Evolutionary conservation across 768 basidiomycete genomes (phyloP), one percentile per base, ranked within the genome.

Genomic region (Harrya chromipes): DNA sequence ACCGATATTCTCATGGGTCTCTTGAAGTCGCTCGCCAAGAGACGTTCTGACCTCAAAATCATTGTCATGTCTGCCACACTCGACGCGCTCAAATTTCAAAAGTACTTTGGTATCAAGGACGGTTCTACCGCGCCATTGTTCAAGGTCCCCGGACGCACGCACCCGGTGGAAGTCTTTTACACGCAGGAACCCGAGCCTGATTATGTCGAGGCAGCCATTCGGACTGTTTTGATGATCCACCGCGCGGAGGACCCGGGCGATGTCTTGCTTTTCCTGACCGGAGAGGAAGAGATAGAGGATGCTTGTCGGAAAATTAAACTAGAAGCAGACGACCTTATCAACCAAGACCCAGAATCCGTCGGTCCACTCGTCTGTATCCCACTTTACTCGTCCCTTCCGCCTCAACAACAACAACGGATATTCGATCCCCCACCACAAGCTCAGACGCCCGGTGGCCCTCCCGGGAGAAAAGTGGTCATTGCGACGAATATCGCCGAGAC

Each of bases 1-100:
- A 98, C 95, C 27, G 97, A 99, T 72, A 94, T 98, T 61, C 84
- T 99, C 29, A 98, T 99, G 94, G 94, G 95, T 53, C 77, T 99
- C 7, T 78, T 98, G 29, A 99, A 98, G 70, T 69, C 76, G 29
- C 79, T 99, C 20, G 87, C 87, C 3, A 84, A 83, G 64, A 81
- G 79, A 55, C 84, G 97, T 29, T 53, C 79, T 1, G 95, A 99
- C 67, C 82, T 99, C 56, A 98, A 97, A 74, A 85, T 98, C 67
- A 94, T 99, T 54, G 73, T 99, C 76, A 99, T 99, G 95, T 93
- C 90, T 34, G 97, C 97, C 14, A 99, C 97, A 1, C 84, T 99
- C 17, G 95, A 97, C 62, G 91, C 95, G 1, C 78, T 88, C 64
- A 98, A 98, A 68, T 98, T 98, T 72, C 93, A 94, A 67, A 90